Evolutionary conservation across 257 asterid species (phyloP), one percentile per base, ranked within the genome.

Genomic region (Jacaranda copaia): DNA sequence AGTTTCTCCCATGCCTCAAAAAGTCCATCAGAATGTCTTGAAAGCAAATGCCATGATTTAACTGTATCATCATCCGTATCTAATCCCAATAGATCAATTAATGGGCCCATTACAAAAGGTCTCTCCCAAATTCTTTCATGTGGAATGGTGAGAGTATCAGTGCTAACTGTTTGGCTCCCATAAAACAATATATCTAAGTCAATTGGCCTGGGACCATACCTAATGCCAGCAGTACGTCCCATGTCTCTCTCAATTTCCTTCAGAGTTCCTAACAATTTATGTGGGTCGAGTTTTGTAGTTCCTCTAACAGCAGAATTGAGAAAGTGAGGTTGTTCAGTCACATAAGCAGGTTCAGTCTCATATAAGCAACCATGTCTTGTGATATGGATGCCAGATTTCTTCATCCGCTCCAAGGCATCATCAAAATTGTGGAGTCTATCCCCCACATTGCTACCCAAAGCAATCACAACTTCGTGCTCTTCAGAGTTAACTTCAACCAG

Each of bases 51-150:
- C 97, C 97, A 91, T 35, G 86, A 76, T 46, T 90, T 84, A 45
- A 78, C 81, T 0, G 83, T 77, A 51, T 93, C 97, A 49, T 53
- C 81, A 1, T 91, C 98, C 1, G 84, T 63, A 18, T 88, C 88
- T 6, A 76, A 76, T n/a, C 97, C 98, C 79, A 96, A 72, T 3
- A 96, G 83, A 87, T 96, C 98, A 61, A 90, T 72, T 75, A 93
- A 83, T 2, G 98, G 99, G 5, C 97, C 97, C 88, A 96, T 86
- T 9, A 93, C 99, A 86, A 96, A 96, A 11, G 99, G 94, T 70
- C 99, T 85, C 85, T 96, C 99, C 97, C 94, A 90, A 35, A 96
- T 90, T 72, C 96, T 86, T 77, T 90, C 97, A 35, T 93, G 99
- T 48, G 99, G 98, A 32, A 95, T 82, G 5, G 70, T 82, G 1